Conservation (phyloP, 2,329 filamentous ascomycete genomes). For the Paecilomyces variotii region DNA sequence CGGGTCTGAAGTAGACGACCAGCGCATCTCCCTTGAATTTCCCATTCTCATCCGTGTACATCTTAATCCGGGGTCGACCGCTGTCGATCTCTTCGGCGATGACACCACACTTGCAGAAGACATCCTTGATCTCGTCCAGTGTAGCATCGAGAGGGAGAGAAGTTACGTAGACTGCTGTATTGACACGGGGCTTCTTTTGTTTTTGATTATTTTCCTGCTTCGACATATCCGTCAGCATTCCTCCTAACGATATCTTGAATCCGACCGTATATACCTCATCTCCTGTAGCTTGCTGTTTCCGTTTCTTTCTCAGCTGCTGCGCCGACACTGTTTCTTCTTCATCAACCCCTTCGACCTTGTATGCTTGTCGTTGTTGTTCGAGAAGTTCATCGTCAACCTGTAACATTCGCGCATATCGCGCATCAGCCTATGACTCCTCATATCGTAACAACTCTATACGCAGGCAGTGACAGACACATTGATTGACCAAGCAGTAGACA, state of each 20-base stretch:
- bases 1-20: constrained; percentile 88
- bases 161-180: constrained; percentile 88
- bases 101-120: constrained; percentile 84
- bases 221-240: background rate
- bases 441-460: background rate
- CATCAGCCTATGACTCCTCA: constrained; percentile 21
- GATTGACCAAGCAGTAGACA: background rate
- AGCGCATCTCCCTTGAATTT: constrained; percentile 90
- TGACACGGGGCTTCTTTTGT: constrained; percentile 48
- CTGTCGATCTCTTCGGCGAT: constrained; percentile 92
- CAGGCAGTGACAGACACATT: background rate
- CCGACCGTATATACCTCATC: constrained; percentile 40
- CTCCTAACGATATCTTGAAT: background rate
- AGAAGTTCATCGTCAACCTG: constrained; percentile 54
- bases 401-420: constrained; percentile 13
- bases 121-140: constrained; percentile 68
- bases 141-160: constrained; percentile 74
- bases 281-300: constrained; percentile 43
- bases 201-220: constrained; percentile 25
- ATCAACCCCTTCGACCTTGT: constrained; percentile 53
- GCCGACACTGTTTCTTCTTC: constrained; percentile 41
- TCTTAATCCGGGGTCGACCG: constrained; percentile 79
- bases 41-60: constrained; percentile 75
- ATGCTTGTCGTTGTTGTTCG: constrained; percentile 54
- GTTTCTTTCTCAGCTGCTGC: constrained; percentile 45